phyloP scores from a whole-genome alignment of 2,329 filamentous ascomycete species.

The Leptographium radiaticola region DNA sequence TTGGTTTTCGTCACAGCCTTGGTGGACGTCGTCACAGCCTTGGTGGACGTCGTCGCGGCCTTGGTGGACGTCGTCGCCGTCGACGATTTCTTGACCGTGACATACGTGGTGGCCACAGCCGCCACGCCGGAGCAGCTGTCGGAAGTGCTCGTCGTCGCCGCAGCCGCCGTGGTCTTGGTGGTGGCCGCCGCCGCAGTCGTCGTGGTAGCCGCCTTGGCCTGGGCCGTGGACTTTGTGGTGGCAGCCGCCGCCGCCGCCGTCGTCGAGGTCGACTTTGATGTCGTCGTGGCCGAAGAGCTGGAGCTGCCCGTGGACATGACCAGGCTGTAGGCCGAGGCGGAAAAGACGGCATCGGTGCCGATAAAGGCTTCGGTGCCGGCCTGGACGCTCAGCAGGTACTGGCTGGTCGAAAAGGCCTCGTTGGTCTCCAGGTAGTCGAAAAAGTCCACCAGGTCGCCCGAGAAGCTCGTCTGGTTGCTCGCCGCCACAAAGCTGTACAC shows the following conservation, averaged over 20 bases:
- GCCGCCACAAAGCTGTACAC: conserved; percentile 42
- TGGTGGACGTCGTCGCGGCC: background rate
- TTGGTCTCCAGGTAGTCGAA: conserved; percentile 37
- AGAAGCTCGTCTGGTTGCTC: conserved; percentile 35
- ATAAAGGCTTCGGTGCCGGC: conserved; percentile 45
- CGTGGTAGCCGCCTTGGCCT: background rate
- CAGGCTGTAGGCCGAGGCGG: conserved; percentile 10
- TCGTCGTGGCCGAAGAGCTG: background rate
- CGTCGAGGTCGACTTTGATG: background rate
- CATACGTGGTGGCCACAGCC: background rate
- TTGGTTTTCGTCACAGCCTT: background rate
- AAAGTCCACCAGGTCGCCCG: conserved; percentile 44
- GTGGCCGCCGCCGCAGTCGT: background rate
- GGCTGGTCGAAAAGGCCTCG: conserved; percentile 31
- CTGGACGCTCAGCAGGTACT: conserved; percentile 40
- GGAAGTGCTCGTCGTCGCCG: background rate
- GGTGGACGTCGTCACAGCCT: background rate
- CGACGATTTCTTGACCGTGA: background rate
- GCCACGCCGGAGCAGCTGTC: background rate
- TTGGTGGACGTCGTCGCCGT: background rate
- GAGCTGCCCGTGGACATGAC: background rate
- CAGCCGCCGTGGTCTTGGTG: background rate
- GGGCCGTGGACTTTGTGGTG: background rate
- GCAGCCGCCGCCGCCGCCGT: background rate
- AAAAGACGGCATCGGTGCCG: conserved; percentile 23